Percentiles rank a stretch among this genome's conserved stretches.
Conservation (phyloP, 2,329 filamentous ascomycete genomes). For the Dothideomycetes sp. region DNA sequence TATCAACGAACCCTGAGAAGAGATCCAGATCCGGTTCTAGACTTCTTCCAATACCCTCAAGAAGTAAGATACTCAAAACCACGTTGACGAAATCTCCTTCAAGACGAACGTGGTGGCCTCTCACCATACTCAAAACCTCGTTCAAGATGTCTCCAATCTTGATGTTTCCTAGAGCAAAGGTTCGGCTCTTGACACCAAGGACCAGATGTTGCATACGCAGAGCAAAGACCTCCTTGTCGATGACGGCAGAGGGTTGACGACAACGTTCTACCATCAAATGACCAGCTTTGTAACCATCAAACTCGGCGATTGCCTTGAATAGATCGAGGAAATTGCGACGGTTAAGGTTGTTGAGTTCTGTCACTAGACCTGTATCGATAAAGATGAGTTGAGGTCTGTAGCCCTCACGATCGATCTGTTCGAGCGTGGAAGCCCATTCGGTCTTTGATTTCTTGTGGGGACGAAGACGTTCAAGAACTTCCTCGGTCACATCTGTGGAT, state of each 20-base stretch:
- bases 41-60: slow-evolving; percentile 86
- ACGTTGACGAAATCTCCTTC: slow-evolving; percentile 99
- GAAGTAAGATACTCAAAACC: slow-evolving; percentile 82
- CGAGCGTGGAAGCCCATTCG: slow-evolving; percentile 66
- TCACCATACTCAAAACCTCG: slow-evolving; percentile 83
- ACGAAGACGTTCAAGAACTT: slow-evolving; percentile 69
- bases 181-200: slow-evolving; percentile 78
- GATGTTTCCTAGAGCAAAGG: slow-evolving; percentile 84
- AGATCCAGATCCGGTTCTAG: slow-evolving; percentile 82
- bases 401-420: slow-evolving; percentile 72
- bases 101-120: slow-evolving; percentile 81
- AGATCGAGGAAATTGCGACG: slow-evolving; percentile 86
- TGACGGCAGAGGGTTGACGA: slow-evolving; percentile 80
- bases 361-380: slow-evolving; percentile 93
- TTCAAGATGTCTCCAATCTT: slow-evolving; percentile 94
- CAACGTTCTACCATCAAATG: slow-evolving; percentile 94
- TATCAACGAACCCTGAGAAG: slow-evolving; percentile 53
- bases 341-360: slow-evolving; percentile 80
- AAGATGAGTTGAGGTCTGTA: slow-evolving; percentile 93
- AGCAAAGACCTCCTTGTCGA: slow-evolving; percentile 84
- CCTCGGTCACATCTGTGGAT: slow-evolving; percentile 71
- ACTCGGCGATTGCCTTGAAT: slow-evolving; percentile 91
- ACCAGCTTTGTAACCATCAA: slow-evolving; percentile 91
- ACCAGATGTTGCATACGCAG: slow-evolving; percentile 96
- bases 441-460: slow-evolving; percentile 56